Conservation (phyloP, 2,329 filamentous ascomycete species). For the Penicillium palitans region DNA sequence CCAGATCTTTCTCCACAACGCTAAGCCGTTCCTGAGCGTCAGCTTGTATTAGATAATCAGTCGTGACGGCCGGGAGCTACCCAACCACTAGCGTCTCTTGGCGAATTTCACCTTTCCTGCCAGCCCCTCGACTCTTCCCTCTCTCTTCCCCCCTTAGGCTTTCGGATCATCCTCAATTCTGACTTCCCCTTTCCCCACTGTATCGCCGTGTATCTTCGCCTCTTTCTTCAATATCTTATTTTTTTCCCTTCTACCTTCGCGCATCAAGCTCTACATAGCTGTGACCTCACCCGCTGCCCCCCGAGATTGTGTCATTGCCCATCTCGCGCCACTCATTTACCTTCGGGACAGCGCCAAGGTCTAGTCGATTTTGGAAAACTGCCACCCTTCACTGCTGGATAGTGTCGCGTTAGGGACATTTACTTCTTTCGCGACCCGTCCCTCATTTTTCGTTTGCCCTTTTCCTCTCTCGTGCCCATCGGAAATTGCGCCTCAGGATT, state of each 20-base stretch:
- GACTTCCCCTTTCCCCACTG: conserved; percentile 9
- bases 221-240: conserved; percentile 7
- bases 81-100: conserved; percentile 30
- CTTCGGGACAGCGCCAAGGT: conserved; percentile 5
- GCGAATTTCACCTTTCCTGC: conserved; percentile 30
- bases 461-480: neutral
- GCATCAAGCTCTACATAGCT: conserved; percentile 10
- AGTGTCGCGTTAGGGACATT: conserved; percentile 11
- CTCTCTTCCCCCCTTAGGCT: conserved; percentile 21
- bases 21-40: conserved; percentile 22
- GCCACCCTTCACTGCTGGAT: conserved; percentile 8
- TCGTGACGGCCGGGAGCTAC: conserved; percentile 27
- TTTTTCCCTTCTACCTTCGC: conserved; percentile 6
- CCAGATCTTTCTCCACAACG: conserved; percentile 25
- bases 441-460: neutral
- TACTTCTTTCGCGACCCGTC: neutral
- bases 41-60: conserved; percentile 18
- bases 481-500: conserved; percentile 1
- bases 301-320: conserved; percentile 9
- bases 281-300: conserved; percentile 9
- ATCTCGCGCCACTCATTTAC: conserved; percentile 10
- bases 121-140: conserved; percentile 30
- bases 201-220: conserved; percentile 7
- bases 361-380: conserved; percentile 3
- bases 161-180: conserved; percentile 15